Conservation (phyloP, 1,139 yeast species). For the Entelexis sorbosivorans region DNA sequence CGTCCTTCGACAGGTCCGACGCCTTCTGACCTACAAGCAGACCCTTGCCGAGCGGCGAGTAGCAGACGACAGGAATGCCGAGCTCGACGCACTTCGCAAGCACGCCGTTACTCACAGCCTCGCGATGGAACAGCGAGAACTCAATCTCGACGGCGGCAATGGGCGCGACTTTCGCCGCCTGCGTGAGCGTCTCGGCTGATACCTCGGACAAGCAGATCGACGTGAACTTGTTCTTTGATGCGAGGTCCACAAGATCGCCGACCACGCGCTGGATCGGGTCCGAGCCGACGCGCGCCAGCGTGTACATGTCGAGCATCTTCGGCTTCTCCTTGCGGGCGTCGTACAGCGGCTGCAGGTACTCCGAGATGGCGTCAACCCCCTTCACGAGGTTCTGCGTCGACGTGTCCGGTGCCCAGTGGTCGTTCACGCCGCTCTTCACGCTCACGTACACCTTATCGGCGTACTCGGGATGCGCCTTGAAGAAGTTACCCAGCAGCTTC, state of each 20-base stretch:
- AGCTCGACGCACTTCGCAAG: constrained; percentile 44
- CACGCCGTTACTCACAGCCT: constrained; percentile 50
- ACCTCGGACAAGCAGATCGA: constrained; percentile 65
- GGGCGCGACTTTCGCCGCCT: constrained; percentile 44
- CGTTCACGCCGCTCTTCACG: constrained; percentile 53
- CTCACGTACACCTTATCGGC: constrained; percentile 46
- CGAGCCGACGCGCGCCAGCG: constrained; percentile 50
- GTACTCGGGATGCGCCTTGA: constrained; percentile 44
- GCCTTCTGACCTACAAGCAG: constrained; percentile 56
- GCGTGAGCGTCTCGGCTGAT: constrained; percentile 44
- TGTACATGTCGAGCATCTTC: constrained; percentile 44
- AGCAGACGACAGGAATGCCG: constrained; percentile 59
- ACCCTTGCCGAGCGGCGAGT: constrained; percentile 79
- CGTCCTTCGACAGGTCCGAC: constrained; percentile 34
- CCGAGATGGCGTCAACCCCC: constrained; percentile 43
- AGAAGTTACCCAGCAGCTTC: constrained; percentile 46
- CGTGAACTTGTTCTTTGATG: constrained; percentile 22
- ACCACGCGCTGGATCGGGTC: constrained; percentile 32
- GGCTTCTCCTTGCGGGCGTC: constrained; percentile 29
- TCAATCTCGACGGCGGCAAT: constrained; percentile 66
- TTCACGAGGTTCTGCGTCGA: constrained; percentile 37
- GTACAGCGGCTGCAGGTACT: constrained; percentile 32
- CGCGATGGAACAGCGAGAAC: constrained; percentile 55
- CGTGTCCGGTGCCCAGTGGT: constrained; percentile 39
- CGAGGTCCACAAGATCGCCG: constrained; percentile 21